Percentiles rank a stretch among this genome's conserved stretches.
phyloP scores from a whole-genome alignment of 2,329 filamentous ascomycete species.

The Ophiocordyceps robertsii region DNA sequence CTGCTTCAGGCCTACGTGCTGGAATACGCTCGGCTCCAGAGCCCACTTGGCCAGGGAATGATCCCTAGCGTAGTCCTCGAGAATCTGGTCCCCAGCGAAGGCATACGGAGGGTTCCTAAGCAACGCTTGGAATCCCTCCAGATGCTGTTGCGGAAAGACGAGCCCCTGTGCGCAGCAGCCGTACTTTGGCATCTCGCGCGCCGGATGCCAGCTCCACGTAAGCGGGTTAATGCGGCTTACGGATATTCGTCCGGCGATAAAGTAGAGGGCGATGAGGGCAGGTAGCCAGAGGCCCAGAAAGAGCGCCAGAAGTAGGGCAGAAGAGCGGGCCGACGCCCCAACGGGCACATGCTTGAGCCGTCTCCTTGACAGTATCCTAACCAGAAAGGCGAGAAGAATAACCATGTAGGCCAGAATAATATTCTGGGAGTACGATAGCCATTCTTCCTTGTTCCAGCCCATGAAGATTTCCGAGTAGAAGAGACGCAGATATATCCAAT shows the following conservation, averaged over 20 bases:
- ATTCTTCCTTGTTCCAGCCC: constrained; percentile 24
- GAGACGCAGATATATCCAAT: constrained; percentile 23
- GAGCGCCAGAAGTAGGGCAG: constrained; percentile 9
- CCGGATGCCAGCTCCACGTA: constrained; percentile 3
- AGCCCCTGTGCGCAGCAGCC: constrained; percentile 25
- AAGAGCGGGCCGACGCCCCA: not conserved
- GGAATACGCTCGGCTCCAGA: constrained; percentile 21
- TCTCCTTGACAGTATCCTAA: not conserved
- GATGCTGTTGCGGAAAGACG: constrained; percentile 17
- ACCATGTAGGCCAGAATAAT: constrained; percentile 13
- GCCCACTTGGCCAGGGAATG: constrained; percentile 19
- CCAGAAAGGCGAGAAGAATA: constrained; percentile 8
- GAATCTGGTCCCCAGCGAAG: constrained; percentile 20
- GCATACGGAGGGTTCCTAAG: constrained; percentile 17
- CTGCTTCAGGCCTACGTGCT: constrained; percentile 20
- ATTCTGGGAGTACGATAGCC: constrained; percentile 13
- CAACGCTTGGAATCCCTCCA: constrained; percentile 12
- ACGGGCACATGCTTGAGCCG: not conserved
- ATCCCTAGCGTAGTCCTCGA: constrained; percentile 19
- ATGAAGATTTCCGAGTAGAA: constrained; percentile 25
- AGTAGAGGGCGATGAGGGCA: constrained; percentile 16
- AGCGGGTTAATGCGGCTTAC: constrained; percentile 11
- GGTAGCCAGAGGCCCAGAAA: constrained; percentile 18
- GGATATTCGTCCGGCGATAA: constrained; percentile 15
- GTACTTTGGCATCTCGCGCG: constrained; percentile 22